These are phyloP conservation scores for Linnemannia elongata DNA, from an alignment of 192 early-diverging fungal species.

Conservation along the genomic window DNA sequence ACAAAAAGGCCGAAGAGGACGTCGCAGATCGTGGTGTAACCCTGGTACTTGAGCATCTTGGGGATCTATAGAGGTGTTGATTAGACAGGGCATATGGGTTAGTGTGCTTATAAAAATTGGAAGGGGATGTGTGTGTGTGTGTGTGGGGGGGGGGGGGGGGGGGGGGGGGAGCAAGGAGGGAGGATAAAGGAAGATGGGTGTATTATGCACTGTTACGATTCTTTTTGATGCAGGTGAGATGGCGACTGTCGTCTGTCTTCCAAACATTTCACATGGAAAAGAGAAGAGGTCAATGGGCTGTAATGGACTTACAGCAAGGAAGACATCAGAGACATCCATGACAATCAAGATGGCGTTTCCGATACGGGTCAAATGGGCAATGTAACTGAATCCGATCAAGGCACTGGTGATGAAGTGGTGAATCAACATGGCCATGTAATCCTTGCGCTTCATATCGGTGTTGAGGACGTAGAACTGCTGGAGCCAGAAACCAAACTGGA, in stretches of 20 bases:
- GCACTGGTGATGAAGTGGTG: constrained; percentile 86
- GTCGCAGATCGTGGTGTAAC: constrained; percentile 72
- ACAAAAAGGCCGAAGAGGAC: constrained; percentile 81
- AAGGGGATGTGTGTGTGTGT: no score
- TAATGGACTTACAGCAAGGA: constrained; percentile 69
- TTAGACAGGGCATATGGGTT: not conserved
- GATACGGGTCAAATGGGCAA: constrained; percentile 77
- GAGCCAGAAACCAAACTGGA: constrained; percentile 84
- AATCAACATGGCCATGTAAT: constrained; percentile 76
- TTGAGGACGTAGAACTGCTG: constrained; percentile 83
- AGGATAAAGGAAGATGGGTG: not conserved
- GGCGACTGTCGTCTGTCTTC: not conserved
- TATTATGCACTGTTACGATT: not conserved
- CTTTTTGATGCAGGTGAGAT: not conserved
- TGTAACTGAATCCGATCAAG: constrained; percentile 75
- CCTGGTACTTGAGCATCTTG: constrained; percentile 85
- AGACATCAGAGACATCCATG: constrained; percentile 87
- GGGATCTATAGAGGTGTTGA: constrained; percentile 61
- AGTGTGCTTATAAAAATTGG: not conserved
- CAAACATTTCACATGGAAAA: not conserved
- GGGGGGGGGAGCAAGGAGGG: not conserved
- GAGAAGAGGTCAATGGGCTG: not conserved
- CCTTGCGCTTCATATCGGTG: constrained; percentile 81
- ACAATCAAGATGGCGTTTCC: constrained; percentile 83
- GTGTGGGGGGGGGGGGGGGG: not conserved